A percentile compares a stretch with the other conserved stretches of the same genome.
These are phyloP conservation scores for Setaria italica DNA, from an alignment of 202 grass and related monocot species.

Conservation along the genomic window DNA sequence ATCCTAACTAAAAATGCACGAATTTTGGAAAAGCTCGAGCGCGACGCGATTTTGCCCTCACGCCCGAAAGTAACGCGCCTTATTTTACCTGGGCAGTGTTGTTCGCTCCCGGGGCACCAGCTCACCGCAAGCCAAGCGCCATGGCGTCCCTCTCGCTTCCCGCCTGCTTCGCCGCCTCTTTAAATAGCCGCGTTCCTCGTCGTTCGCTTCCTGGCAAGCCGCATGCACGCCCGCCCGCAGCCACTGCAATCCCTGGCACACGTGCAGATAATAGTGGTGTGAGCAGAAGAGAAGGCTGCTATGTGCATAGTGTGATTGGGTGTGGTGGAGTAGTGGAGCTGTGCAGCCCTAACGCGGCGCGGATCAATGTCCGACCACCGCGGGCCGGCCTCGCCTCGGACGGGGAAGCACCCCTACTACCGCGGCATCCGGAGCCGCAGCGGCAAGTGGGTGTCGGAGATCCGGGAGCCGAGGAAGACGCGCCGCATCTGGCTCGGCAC, in stretches of 20 bases:
- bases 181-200: conserved; percentile 49
- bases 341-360: conserved; percentile 24
- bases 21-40: conserved; percentile 17
- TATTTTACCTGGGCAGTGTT: conserved; percentile 36
- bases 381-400: conserved; percentile 36
- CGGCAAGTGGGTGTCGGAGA: conserved; percentile 98
- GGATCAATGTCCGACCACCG: conserved; percentile 33
- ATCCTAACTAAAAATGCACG: neutral
- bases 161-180: conserved; percentile 31
- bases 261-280: neutral
- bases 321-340: neutral
- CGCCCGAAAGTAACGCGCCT: neutral
- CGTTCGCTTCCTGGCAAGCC: conserved; percentile 32
- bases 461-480: conserved; percentile 84
- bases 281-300: too few species aligned
- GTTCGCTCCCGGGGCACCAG: conserved; percentile 43
- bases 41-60: conserved; percentile 34
- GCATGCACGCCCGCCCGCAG: conserved; percentile 23
- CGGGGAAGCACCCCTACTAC: conserved; percentile 70
- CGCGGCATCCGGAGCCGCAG: conserved; percentile 85
- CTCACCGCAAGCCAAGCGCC: conserved; percentile 50
- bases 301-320: neutral
- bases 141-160: conserved; percentile 41
- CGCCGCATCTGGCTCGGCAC: conserved; percentile 97
- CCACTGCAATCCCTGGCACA: neutral